These are phyloP conservation scores for Logfia minima DNA, from an alignment of 129 eudicot species.

Conservation along the genomic window DNA sequence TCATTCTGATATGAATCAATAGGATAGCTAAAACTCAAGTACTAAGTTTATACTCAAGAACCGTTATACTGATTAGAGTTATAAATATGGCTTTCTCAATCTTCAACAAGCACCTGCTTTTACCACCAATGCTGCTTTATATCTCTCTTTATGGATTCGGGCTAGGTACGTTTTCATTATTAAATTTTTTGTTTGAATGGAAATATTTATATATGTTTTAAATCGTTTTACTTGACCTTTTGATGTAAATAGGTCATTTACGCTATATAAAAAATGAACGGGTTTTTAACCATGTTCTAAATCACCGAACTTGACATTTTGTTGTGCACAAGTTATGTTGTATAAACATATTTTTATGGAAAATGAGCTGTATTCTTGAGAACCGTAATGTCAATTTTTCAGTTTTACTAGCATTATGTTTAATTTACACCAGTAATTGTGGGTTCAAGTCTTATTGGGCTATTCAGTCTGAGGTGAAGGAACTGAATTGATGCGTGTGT, in stretches of 20 bases:
- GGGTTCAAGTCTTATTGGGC: too few species aligned
- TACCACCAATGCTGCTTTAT: background rate
- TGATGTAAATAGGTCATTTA: too few species aligned
- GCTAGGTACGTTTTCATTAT: constrained; percentile 2
- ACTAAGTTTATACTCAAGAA: background rate
- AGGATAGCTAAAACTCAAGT: background rate
- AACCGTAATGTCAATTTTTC: too few species aligned
- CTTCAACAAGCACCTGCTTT: constrained; percentile 16
- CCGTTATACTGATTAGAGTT: background rate
- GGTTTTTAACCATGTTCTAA: background rate
- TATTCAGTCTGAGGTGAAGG: background rate
- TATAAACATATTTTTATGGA: too few species aligned
- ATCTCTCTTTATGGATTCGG: constrained; percentile 12
- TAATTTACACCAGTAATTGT: too few species aligned
- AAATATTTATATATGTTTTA: too few species aligned
- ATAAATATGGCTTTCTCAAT: constrained; percentile 8
- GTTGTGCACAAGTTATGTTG: too few species aligned
- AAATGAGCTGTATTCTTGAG: too few species aligned
- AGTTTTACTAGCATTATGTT: too few species aligned
- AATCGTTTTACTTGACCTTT: too few species aligned
- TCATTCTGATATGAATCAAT: background rate
- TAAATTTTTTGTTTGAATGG: background rate
- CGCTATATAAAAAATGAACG: too few species aligned
- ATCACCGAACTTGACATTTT: too few species aligned
- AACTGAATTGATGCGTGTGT: background rate